Percentiles rank a stretch among this genome's conserved stretches.
These are phyloP conservation scores for Diaporthe citri DNA, from an alignment of 2,329 filamentous ascomycete species.

Conservation along the genomic window DNA sequence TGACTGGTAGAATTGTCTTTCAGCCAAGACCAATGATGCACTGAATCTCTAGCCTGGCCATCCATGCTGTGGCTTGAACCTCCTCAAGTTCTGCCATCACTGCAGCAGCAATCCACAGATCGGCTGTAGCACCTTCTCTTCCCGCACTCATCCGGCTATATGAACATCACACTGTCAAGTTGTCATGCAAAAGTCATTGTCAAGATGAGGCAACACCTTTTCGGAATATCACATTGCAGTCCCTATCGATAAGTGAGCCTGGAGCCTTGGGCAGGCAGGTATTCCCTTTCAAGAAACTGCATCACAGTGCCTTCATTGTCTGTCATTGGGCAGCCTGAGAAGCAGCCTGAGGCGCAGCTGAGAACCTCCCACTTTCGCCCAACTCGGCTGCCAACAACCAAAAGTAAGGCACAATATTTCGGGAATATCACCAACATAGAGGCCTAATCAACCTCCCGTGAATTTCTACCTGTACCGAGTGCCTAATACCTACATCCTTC, in stretches of 20 bases:
- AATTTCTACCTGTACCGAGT: not conserved
- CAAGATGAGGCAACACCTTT: slow-evolving; percentile 19
- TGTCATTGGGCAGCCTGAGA: not conserved
- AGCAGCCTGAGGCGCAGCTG: not conserved
- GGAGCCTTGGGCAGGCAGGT: not conserved
- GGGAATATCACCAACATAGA: not conserved
- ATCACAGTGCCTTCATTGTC: not conserved
- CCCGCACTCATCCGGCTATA: not conserved
- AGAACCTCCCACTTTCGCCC: not conserved
- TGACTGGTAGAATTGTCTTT: not conserved
- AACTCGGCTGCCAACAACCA: not conserved
- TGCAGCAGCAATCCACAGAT: not conserved
- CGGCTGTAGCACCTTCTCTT: not conserved
- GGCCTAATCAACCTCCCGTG: not conserved
- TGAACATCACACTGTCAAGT: not conserved
- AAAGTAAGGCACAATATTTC: not conserved
- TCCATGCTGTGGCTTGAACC: not conserved
- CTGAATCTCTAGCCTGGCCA: not conserved
- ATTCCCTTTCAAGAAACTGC: slow-evolving; percentile 2
- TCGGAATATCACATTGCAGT: not conserved
- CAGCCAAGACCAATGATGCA: not conserved
- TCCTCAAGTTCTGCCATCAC: not conserved
- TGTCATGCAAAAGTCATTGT: not conserved
- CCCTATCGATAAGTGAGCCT: slow-evolving; percentile 18
- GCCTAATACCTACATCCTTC: not conserved